A percentile compares a stretch with the other conserved stretches of the same genome.
These are phyloP conservation scores for Tanacetum coccineum DNA, from an alignment of 129 eudicot species.

Conservation along the genomic window DNA sequence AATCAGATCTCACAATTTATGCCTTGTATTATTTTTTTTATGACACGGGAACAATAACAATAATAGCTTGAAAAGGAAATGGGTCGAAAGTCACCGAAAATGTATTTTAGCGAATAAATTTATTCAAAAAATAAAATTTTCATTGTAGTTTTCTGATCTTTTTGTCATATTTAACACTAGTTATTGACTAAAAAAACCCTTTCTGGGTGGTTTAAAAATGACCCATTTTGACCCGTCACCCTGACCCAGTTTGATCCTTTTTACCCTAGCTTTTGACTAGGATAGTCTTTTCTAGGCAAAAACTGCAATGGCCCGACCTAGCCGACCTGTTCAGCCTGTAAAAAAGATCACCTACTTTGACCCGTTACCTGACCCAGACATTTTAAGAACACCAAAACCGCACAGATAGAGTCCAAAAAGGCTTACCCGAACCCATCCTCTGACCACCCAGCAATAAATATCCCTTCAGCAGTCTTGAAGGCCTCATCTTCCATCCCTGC, in stretches of 20 bases:
- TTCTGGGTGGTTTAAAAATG: background rate
- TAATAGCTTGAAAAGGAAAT: background rate
- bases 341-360: background rate
- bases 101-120: background rate
- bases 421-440: slow-evolving; percentile 91
- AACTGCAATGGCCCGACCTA: no score
- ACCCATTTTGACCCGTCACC: background rate
- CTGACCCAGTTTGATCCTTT: background rate
- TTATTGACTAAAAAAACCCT: background rate
- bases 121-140: background rate
- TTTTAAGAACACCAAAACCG: no score
- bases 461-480: slow-evolving; percentile 86
- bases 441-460: slow-evolving; percentile 90
- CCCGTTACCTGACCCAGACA: background rate
- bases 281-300: no score
- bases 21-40: background rate
- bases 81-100: background rate
- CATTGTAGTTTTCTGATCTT: background rate
- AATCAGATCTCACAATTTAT: background rate
- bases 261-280: no score
- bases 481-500: slow-evolving; percentile 93
- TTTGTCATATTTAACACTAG: background rate
- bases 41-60: background rate
- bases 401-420: no score
- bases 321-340: no score